Percentiles rank a stretch among this genome's conserved stretches.
These are phyloP conservation scores for Cylindrotheca fusiformis DNA, from an alignment of 108 stramenopile genomes.

Conservation along the genomic window DNA sequence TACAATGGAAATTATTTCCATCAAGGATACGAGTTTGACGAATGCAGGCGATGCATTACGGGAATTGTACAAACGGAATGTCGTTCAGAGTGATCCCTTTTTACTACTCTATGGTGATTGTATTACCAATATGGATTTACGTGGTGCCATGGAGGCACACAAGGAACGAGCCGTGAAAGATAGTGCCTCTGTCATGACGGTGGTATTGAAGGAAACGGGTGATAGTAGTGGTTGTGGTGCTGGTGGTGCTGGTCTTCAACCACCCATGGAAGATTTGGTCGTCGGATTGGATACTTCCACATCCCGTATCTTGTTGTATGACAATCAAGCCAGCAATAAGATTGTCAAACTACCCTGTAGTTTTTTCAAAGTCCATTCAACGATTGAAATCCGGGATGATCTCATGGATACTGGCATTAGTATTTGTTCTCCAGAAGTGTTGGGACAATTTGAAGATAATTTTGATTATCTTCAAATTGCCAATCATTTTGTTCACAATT, in stretches of 20 bases:
- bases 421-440: conserved; percentile 96
- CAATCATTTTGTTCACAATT: conserved; percentile 87
- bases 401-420: conserved; percentile 93
- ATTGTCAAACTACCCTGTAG: conserved; percentile 60
- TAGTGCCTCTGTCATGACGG: conserved; percentile 81
- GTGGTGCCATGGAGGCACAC: conserved; percentile 62
- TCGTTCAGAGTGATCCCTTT: conserved; percentile 96
- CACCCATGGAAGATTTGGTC: conserved; percentile 71
- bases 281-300: conserved; percentile 72
- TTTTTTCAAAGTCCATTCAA: conserved; percentile 46
- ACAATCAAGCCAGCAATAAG: conserved; percentile 36
- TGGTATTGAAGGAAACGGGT: conserved; percentile 57
- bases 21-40: conserved; percentile 67
- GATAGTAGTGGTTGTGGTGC: background rate
- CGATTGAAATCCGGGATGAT: conserved; percentile 50
- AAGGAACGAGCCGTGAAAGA: conserved; percentile 70
- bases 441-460: conserved; percentile 93
- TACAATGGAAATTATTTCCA: conserved; percentile 44
- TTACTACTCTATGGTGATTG: conserved; percentile 93
- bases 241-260: conserved; percentile 2
- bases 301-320: conserved; percentile 75
- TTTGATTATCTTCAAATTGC: conserved; percentile 94
- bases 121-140: conserved; percentile 88
- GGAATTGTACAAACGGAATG: conserved; percentile 90
- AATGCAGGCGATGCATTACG: conserved; percentile 95